Conservation (phyloP, 2,329 filamentous ascomycete species). For the Geosmithia morbida region DNA sequence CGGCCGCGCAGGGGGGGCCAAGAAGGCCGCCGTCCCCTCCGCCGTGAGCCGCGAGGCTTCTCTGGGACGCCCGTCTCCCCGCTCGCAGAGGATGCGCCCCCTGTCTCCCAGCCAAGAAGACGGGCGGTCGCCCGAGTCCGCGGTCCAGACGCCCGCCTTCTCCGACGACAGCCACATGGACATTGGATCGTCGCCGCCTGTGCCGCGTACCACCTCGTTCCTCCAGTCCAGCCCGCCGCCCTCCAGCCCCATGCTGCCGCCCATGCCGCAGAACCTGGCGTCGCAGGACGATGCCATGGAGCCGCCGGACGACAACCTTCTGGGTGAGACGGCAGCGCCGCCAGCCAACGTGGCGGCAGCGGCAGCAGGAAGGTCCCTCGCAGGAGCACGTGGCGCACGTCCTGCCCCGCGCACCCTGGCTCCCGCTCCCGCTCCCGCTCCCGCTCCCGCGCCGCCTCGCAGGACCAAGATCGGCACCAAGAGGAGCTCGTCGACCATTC, state of each 20-base stretch:
- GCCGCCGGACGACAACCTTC: conserved; percentile 60
- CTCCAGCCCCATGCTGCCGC: conserved; percentile 66
- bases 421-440: neutral
- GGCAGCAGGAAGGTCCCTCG: neutral
- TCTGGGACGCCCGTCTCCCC: conserved; percentile 24
- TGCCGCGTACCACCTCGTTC: conserved; percentile 47
- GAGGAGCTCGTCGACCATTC: conserved; percentile 11
- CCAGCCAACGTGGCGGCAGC: neutral
- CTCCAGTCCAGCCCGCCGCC: conserved; percentile 47
- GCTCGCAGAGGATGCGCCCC: conserved; percentile 19
- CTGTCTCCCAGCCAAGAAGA: conserved; percentile 31
- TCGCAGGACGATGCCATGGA: conserved; percentile 71
- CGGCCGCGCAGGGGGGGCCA: neutral
- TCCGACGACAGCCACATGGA: conserved; percentile 60
- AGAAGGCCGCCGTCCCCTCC: conserved; percentile 30
- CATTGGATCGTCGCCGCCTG: conserved; percentile 81
- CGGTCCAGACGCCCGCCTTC: conserved; percentile 32
- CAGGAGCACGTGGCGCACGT: too few species aligned
- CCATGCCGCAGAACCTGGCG: conserved; percentile 42
- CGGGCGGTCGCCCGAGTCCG: conserved; percentile 36
- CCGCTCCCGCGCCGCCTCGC: too few species aligned
- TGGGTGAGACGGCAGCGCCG: conserved; percentile 38
- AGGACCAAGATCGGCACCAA: conserved; percentile 4
- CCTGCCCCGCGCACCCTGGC: too few species aligned
- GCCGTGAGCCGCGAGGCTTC: conserved; percentile 34